These are phyloP conservation scores for Alternaria sp. DNA, from an alignment of 2,329 filamentous ascomycete genomes.

Conservation along the genomic window DNA sequence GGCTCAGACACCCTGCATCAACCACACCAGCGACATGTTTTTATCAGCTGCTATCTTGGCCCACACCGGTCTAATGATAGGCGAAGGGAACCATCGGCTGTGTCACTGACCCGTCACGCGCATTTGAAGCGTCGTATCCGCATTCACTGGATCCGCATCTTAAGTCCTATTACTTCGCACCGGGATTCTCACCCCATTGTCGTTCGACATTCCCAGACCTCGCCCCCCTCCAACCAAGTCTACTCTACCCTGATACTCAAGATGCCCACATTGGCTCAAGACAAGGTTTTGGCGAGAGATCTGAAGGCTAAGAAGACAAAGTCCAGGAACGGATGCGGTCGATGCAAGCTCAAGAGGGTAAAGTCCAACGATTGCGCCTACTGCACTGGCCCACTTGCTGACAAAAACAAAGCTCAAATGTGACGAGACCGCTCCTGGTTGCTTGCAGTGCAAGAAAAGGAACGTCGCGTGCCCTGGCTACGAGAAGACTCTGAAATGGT, in stretches of 20 bases:
- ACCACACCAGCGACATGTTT: slow-evolving; percentile 30
- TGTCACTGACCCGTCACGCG: slow-evolving; percentile 30
- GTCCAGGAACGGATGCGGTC: slow-evolving; percentile 44
- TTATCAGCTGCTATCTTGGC: slow-evolving; percentile 40
- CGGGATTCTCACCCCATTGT: slow-evolving; percentile 26
- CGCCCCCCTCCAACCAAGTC: slow-evolving; percentile 5
- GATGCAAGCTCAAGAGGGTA: slow-evolving; percentile 48
- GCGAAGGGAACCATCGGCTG: slow-evolving; percentile 34
- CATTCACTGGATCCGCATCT: slow-evolving; percentile 27
- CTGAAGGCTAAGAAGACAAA: slow-evolving; percentile 45
- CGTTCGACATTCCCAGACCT: slow-evolving; percentile 23
- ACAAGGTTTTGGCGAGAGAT: slow-evolving; percentile 34
- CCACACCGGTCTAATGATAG: slow-evolving; percentile 25
- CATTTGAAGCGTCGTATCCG: slow-evolving; percentile 23
- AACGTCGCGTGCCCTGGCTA: slow-evolving; percentile 56
- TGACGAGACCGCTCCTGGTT: slow-evolving; percentile 53
- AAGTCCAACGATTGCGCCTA: slow-evolving; percentile 1
- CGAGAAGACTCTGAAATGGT: slow-evolving; percentile 56
- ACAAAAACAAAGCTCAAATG: slow-evolving; percentile 50
- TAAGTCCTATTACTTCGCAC: slow-evolving; percentile 21
- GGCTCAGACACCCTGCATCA: slow-evolving; percentile 21
- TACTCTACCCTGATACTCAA: slow-evolving; percentile 14
- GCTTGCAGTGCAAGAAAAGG: slow-evolving; percentile 53
- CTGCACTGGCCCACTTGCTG: slow-evolving; percentile 13
- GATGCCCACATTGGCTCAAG: slow-evolving; percentile 41